Base-by-base conservation (phyloP, 495 filamentous ascomycete genomes). In the Endocarpon pusillum region DNA sequence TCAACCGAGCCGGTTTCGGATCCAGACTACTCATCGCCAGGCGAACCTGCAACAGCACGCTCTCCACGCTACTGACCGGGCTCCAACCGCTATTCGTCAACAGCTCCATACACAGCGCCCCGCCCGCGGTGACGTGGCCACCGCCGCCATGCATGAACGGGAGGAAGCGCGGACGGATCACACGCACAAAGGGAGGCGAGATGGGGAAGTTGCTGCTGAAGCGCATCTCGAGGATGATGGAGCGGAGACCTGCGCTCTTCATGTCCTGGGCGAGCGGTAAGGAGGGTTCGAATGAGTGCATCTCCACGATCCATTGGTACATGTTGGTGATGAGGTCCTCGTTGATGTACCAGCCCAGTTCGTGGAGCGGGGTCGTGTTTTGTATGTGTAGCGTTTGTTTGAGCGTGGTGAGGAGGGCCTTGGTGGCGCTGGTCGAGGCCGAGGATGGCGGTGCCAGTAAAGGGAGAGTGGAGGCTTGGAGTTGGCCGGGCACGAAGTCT, bases 231-330 rank as follows among this genome's bases (percentile, higher is more conserved):
- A 91, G 51, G 0, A 92, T 71, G 18, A 94, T 58, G 46, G 75
- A 81, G 6, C 64, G 66, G 17, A 81, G 31, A 0, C 59, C 57
- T 12, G 53, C 58, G 0, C 42, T 33, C 45, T 75, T 75, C 66
- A 94, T 78, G 49, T 94, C 86, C 21, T 64, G 44, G 0, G 79
- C 78, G 2, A 94, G 59, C 0, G 78, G 82, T 1, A 87, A 59
- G 2, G 47, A 37, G 0, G 58, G 44, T 9, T 84, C 75, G 44
- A 94, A 93, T 32, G 73, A 80, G 51, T 94, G 86, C 0, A 94
- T 54, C 49, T 94, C 80, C 2, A 93, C 74, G 41, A 93, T 85
- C 84, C 85, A 93, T 51, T 93, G 86, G 48, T 85, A 94, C 24
- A 87, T 58, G 46, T 86, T 94, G 4, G 51, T 55, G 36, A 74